A percentile compares a stretch with the other conserved stretches of the same genome.
phyloP scores from a whole-genome alignment of 192 early-diverging fungal species.

The Gaertneriomyces sp. region DNA sequence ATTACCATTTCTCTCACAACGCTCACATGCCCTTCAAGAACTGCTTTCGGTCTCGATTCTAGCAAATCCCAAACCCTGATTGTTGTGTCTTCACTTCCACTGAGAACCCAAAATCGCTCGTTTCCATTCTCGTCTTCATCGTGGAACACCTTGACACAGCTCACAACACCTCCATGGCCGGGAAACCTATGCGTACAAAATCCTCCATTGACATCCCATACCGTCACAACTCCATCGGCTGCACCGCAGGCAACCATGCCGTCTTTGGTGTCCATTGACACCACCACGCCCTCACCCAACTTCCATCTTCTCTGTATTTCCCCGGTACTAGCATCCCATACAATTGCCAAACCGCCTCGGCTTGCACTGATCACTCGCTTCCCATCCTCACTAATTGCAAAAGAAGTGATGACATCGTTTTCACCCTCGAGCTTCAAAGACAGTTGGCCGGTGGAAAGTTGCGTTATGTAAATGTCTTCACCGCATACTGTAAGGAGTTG shows the following conservation, averaged over 20 bases:
- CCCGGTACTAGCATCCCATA: slow-evolving; percentile 73
- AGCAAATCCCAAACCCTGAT: slow-evolving; percentile 89
- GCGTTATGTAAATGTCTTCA: slow-evolving; percentile 76
- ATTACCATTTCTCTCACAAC: slow-evolving; percentile 88
- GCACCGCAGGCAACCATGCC: slow-evolving; percentile 89
- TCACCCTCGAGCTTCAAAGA: slow-evolving; percentile 37
- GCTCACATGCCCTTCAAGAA: slow-evolving; percentile 81
- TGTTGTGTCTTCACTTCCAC: slow-evolving; percentile 88
- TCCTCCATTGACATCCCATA: slow-evolving; percentile 92
- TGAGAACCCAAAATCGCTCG: slow-evolving; percentile 62
- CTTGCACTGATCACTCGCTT: slow-evolving; percentile 74
- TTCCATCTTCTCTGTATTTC: slow-evolving; percentile 64
- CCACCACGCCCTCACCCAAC: slow-evolving; percentile 89
- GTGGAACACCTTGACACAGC: slow-evolving; percentile 74
- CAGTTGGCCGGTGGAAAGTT: slow-evolving; percentile 63
- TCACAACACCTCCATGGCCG: slow-evolving; percentile 87
- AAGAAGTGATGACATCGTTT: slow-evolving; percentile 81
- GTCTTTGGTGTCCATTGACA: slow-evolving; percentile 75
- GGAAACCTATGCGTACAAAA: slow-evolving; percentile 94
- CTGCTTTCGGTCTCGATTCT: slow-evolving; percentile 62
- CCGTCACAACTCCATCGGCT: slow-evolving; percentile 89
- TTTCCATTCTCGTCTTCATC: slow-evolving; percentile 35
- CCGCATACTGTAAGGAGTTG: slow-evolving; percentile 73
- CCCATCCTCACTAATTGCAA: slow-evolving; percentile 79
- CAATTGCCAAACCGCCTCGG: slow-evolving; percentile 70